Percentiles rank a stretch among this genome's conserved stretches.
Conservation (phyloP, 345 rosid species). For the Bruguiera sexangula region DNA sequence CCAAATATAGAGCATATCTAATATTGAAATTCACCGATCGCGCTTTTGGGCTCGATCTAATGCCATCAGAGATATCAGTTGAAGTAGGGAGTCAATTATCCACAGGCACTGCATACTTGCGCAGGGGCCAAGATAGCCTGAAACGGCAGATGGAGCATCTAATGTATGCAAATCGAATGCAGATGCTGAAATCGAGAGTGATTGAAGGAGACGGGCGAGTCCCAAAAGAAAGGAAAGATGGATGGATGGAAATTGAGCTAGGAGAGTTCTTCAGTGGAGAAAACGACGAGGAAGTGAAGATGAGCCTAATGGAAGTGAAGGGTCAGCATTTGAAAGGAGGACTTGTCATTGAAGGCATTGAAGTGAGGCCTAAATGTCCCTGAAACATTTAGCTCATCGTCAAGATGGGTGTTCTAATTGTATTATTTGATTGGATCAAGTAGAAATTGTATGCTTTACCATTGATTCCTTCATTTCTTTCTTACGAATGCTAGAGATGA, state of each 20-base stretch:
- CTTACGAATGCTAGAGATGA: background rate
- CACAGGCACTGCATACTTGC: conserved; percentile 17
- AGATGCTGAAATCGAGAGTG: conserved; percentile 13
- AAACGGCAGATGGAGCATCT: conserved; percentile 12
- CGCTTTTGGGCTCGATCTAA: conserved; percentile 49
- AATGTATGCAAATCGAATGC: conserved; percentile 10
- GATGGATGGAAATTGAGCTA: conserved; percentile 78
- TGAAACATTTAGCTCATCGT: background rate
- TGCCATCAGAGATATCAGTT: conserved; percentile 42
- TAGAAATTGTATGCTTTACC: background rate
- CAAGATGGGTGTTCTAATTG: background rate
- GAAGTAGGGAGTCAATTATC: conserved; percentile 14
- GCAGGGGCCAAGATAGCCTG: background rate
- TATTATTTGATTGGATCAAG: background rate
- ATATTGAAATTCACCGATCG: conserved; percentile 33
- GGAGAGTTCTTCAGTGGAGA: conserved; percentile 54
- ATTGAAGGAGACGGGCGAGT: conserved; percentile 8
- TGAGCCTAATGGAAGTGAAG: conserved; percentile 66
- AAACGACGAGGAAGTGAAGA: conserved; percentile 33
- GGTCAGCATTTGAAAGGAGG: conserved; percentile 73
- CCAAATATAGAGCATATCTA: conserved; percentile 50
- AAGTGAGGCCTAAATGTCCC: conserved; percentile 58
- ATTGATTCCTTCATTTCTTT: background rate
- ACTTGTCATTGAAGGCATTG: conserved; percentile 67
- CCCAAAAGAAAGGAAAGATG: conserved; percentile 41